Evolutionary conservation across 352 stramenopile species (phyloP), one percentile per base, ranked within the genome.

Genomic region (Globisporangium perplexum): DNA sequence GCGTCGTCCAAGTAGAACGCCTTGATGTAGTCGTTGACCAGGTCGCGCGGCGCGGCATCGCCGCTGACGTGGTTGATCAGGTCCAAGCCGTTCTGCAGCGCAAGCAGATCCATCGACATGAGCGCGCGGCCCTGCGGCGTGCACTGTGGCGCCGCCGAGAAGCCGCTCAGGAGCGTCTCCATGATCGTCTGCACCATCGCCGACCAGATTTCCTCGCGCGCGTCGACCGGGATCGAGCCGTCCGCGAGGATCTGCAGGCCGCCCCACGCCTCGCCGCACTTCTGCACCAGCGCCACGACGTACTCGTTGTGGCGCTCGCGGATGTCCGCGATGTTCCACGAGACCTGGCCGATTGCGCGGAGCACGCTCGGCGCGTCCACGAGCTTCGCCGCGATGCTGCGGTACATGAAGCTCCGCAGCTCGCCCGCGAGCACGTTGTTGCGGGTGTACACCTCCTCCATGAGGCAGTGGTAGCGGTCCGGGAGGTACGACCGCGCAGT

Each of bases 81-180:
- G 39, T 88, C 80, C 22, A 95, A 55, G 3, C 84, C 86, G 47
- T 87, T 80, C 74, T 93, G 70, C 7, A 98, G 71, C 22, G 92
- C 86, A 38, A 94, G 78, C 48, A 99, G 66, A 61, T 99, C 96
- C 77, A 99, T 97, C 45, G 88, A 94, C 96, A 99, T 98, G 24
- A 98, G 76, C 6, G 96, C 91, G 46, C 96, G 77, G 3, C 96
- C 96, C 70, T 99, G 96, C 3, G 90, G 95, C 6, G 90, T 98
- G 63, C 95, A 98, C 54, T 80, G 88, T 23, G 70, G 18, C 14
- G 98, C 74, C n/a, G 75, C 77, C 0, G 89, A 83, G 60, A 98
- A 98, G 1, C 88, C 93, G 30, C 95, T 83, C 14, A 99, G 60
- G 24, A 99, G 67, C 28, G 87, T 72, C 62, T 96, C 83, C 69